Base-by-base conservation (phyloP, 805 yeast genomes). In the Saccharomycopsis sp. region DNA sequence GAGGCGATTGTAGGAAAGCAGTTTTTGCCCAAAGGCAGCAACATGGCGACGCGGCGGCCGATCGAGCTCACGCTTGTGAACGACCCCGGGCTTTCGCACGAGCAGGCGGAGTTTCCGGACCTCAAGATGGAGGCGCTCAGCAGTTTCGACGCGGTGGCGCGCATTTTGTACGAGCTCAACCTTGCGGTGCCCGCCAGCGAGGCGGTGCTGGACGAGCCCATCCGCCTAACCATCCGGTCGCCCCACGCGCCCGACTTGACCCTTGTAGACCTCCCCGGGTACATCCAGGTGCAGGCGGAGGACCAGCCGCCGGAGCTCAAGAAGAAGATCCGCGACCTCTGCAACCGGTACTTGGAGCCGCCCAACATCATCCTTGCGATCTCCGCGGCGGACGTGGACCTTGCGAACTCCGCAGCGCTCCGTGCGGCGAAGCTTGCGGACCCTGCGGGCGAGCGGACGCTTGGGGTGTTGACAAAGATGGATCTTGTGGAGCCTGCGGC, bases 1-100 rank as follows among this genome's bases (percentile, higher is more conserved):
- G 99, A 94, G 70, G 82, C 97, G 4, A 88, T 94, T 58, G 99
- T 94, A 3, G 99, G 99, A n/a, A 96, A 89, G 65, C 97, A 94
- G 69, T 94, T 94, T 64, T 74, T 94, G 58, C 99, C 99, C 40
- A 94, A 94, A 71, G 99, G 99, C 34, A 82, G 89, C 48, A 94
- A 95, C 68, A 95, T 94, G 99, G 99, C 95, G 37, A 94, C 99
- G 0, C 82, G 98, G 70, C 80, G 99, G 65, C 99, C 99, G 1
- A 92, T 94, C 52, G 99, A 94, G 73, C 77, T 94, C 63, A 95
- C 99, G 0, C 76, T 94, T 53, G 85, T 94, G 7, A 91, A 94
- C 68, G 83, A 96, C 2, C 91, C 95, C n/a, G 77, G 77, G 48
- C 20, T 55, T 1, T 76, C 73, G 9, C 86, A 91, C 4, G 96